These are phyloP conservation scores for Niebla homalea DNA, from an alignment of 495 filamentous ascomycete species.

Conservation along the genomic window DNA sequence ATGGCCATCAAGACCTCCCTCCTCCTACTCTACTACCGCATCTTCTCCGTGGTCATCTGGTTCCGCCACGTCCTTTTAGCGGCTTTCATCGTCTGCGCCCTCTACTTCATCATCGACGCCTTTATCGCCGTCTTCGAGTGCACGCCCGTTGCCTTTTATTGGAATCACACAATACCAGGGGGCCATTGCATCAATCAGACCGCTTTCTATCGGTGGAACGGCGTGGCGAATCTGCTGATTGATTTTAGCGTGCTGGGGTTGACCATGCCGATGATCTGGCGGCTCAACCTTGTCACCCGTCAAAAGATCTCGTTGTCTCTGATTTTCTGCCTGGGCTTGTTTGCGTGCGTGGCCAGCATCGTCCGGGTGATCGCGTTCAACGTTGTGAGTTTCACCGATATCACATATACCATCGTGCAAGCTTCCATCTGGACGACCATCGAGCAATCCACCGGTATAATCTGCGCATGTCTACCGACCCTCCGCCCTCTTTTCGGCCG, in stretches of 20 bases:
- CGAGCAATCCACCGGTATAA: constrained; percentile 43
- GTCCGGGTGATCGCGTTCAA: constrained; percentile 45
- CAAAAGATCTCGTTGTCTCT: constrained; percentile 35
- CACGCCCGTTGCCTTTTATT: constrained; percentile 28
- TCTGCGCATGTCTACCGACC: constrained; percentile 44
- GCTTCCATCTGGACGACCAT: constrained; percentile 44
- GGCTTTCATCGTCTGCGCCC: constrained; percentile 24
- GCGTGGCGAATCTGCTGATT: constrained; percentile 31
- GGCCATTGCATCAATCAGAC: constrained; percentile 27
- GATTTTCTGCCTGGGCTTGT: constrained; percentile 35
- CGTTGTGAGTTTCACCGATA: constrained; percentile 33
- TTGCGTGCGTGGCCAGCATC: constrained; percentile 35
- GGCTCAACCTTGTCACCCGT: constrained; percentile 27
- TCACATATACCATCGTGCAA: constrained; percentile 35
- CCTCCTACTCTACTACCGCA: constrained; percentile 34
- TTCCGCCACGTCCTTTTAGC: constrained; percentile 24
- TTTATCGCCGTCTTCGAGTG: constrained; percentile 32
- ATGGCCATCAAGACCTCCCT: constrained; percentile 33
- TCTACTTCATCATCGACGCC: constrained; percentile 27
- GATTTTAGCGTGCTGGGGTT: constrained; percentile 31
- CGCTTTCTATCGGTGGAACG: constrained; percentile 31
- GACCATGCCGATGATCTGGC: constrained; percentile 33
- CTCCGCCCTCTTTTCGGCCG: constrained; percentile 38
- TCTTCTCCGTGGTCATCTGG: constrained; percentile 26
- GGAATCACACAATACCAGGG: constrained; percentile 23